Conservation (phyloP, 495 filamentous ascomycete species). For the Annulohypoxylon moriforme region DNA sequence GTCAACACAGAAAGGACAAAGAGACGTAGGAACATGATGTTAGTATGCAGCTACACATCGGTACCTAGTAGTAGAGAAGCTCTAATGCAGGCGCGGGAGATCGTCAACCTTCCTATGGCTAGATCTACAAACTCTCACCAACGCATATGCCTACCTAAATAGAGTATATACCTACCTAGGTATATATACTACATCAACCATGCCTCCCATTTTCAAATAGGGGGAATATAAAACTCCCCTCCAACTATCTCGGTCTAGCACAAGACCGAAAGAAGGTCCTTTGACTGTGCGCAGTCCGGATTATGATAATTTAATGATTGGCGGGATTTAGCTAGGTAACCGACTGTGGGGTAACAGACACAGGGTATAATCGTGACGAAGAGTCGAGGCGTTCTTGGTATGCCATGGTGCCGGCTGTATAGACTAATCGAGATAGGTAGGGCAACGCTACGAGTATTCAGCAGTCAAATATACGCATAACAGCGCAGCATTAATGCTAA, state of each 20-base stretch:
- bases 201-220: too few relatives aligned
- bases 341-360: slow-evolving; percentile 11
- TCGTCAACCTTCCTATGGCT: slow-evolving; percentile 28
- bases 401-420: slow-evolving; percentile 29
- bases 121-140: slow-evolving; percentile 10
- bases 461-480: slow-evolving; percentile 11
- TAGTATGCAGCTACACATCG: not conserved
- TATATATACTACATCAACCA: not conserved
- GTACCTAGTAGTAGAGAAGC: slow-evolving; percentile 2
- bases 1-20: slow-evolving; percentile 45
- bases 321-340: slow-evolving; percentile 27
- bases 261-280: slow-evolving; percentile 28
- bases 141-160: not conserved
- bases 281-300: slow-evolving; percentile 3
- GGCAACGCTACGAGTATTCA: slow-evolving; percentile 24
- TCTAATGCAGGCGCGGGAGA: slow-evolving; percentile 22
- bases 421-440: slow-evolving; percentile 36
- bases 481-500: slow-evolving; percentile 7
- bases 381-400: slow-evolving; percentile 19
- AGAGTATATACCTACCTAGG: not conserved
- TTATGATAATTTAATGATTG: slow-evolving; percentile 20
- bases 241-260: slow-evolving; percentile 28
- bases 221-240: not conserved
- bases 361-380: slow-evolving; percentile 28
- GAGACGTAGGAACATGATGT: slow-evolving; percentile 26